Percentiles rank a stretch among this genome's conserved stretches.
Evolutionary conservation across 768 basidiomycete genomes (phyloP).

Genomic region (Chalciporus sphaerocephalus): DNA sequence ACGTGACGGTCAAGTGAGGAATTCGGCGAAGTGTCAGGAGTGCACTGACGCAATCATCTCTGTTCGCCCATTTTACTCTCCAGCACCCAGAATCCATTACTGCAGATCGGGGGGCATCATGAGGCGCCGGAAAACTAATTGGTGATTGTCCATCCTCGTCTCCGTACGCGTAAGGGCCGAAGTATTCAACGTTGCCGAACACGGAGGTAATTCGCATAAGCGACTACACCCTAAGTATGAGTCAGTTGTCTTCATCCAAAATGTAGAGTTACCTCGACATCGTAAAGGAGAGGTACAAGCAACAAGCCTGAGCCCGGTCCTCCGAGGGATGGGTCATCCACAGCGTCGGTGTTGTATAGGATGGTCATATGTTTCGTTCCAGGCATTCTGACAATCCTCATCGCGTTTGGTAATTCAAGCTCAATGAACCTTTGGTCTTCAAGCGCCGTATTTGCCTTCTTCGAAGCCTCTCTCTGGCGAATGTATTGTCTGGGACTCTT

Average conservation of each 20-base stretch:
- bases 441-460: conserved; percentile 9
- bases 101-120: conserved; percentile 50
- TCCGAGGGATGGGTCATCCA: conserved; percentile 8
- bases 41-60: conserved; percentile 71
- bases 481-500: conserved; percentile 20
- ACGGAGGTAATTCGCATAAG: conserved; percentile 48
- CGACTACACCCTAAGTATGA: conserved; percentile 35
- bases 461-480: conserved; percentile 14
- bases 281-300: conserved; percentile 54
- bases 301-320: conserved; percentile 34
- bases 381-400: conserved; percentile 54
- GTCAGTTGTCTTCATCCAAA: conserved; percentile 1
- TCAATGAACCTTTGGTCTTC: conserved; percentile 33
- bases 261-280: conserved; percentile 46
- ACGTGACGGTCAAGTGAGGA: conserved; percentile 70
- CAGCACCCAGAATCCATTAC: conserved; percentile 61
- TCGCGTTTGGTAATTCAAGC: conserved; percentile 52
- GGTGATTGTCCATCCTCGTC: conserved; percentile 17
- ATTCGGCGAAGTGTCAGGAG: conserved; percentile 65
- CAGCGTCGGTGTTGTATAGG: conserved; percentile 56
- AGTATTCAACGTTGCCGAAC: conserved; percentile 64
- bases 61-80: conserved; percentile 76
- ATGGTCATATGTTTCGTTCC: conserved; percentile 50
- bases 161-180: conserved; percentile 33
- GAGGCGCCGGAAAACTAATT: conserved; percentile 42